A percentile compares a stretch with the other conserved stretches of the same genome.
Conservation (phyloP, 768 basidiomycete genomes). For the Paxillus involutus region DNA sequence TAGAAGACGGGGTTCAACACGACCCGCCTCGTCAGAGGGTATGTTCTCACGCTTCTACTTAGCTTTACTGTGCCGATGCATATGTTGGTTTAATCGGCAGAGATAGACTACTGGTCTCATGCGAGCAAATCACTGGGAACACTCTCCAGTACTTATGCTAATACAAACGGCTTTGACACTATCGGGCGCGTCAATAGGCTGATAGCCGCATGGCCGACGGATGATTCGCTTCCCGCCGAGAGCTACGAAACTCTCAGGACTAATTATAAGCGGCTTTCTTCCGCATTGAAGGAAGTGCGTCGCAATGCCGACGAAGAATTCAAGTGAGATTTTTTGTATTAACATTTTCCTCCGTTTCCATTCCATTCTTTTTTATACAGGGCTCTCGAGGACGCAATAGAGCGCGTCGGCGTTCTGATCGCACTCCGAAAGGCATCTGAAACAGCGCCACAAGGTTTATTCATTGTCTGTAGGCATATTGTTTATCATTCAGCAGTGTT, state of each 20-base stretch:
- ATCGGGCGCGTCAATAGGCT: constrained; percentile 74
- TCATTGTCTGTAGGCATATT: background rate
- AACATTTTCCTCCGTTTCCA: constrained; percentile 4
- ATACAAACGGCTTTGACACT: constrained; percentile 50
- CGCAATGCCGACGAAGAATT: constrained; percentile 58
- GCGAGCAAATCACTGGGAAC: constrained; percentile 57
- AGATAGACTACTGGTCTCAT: constrained; percentile 76
- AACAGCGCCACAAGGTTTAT: constrained; percentile 51
- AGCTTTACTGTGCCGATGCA: constrained; percentile 6
- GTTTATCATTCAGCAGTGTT: constrained; percentile 3
- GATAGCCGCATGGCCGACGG: constrained; percentile 68
- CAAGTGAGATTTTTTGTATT: constrained; percentile 43
- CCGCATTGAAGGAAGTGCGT: constrained; percentile 65
- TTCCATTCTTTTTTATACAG: constrained; percentile 37
- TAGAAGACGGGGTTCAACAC: constrained; percentile 59
- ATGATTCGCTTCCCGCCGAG: constrained; percentile 67
- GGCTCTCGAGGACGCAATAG: constrained; percentile 69
- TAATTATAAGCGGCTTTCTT: constrained; percentile 59
- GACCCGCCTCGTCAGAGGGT: constrained; percentile 81
- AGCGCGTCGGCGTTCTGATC: constrained; percentile 66
- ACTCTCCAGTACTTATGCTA: constrained; percentile 55
- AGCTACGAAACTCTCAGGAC: constrained; percentile 63
- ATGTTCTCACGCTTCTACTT: constrained; percentile 27
- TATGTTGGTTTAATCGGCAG: constrained; percentile 36
- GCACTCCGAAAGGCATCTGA: constrained; percentile 75